Evolutionary conservation across 2,329 filamentous ascomycete species (phyloP).

Genomic region (Coniochaeta sp.): DNA sequence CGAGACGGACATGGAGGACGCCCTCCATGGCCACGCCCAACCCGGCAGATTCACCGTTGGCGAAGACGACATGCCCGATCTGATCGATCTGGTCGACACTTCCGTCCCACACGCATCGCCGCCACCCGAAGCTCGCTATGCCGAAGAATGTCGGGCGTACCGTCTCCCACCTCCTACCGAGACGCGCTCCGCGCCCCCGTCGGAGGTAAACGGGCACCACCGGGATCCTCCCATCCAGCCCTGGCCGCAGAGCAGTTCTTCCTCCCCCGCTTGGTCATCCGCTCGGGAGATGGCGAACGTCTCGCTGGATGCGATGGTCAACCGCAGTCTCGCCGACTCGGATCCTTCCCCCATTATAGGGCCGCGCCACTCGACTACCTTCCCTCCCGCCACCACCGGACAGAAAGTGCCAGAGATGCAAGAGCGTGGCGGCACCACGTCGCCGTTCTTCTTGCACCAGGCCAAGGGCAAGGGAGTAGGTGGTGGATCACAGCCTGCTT

Average conservation of each 20-base stretch:
- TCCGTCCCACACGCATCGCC: background rate
- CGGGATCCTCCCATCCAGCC: background rate
- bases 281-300: conserved; percentile 8
- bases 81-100: conserved; percentile 3
- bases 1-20: conserved; percentile 9
- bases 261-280: background rate
- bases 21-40: too few relatives aligned
- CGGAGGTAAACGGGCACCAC: background rate
- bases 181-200: background rate
- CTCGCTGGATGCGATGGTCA: conserved; percentile 7
- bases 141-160: background rate
- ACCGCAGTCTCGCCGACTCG: background rate
- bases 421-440: conserved; percentile 4
- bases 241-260: too few relatives aligned
- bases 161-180: too few relatives aligned
- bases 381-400: background rate
- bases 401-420: conserved; percentile 12
- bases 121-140: background rate
- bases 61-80: background rate
- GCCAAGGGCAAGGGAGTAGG: background rate
- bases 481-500: background rate
- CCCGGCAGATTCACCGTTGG: background rate
- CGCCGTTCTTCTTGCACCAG: background rate
- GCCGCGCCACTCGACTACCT: background rate
- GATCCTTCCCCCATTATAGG: background rate